These are phyloP conservation scores for Cladophialophora bantiana DNA, from an alignment of 2,329 filamentous ascomycete genomes.

Conservation along the genomic window DNA sequence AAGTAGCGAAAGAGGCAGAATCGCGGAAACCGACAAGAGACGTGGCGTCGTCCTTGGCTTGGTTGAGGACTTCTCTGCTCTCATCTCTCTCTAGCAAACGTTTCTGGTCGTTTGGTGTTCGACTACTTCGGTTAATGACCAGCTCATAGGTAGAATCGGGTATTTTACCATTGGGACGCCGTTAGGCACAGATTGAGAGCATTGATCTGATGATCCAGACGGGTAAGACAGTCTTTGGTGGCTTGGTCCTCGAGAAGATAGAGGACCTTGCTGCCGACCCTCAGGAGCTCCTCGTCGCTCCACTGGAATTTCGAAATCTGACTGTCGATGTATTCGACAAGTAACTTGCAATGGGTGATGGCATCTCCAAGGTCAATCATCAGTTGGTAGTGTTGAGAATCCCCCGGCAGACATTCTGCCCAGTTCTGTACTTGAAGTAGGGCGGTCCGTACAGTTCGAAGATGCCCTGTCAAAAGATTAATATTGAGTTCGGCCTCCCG, in stretches of 20 bases:
- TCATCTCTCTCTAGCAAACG: conserved; percentile 28
- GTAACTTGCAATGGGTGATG: conserved; percentile 34
- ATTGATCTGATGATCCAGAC: conserved; percentile 34
- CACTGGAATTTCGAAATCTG: conserved; percentile 32
- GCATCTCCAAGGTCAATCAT: conserved; percentile 36
- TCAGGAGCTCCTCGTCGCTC: conserved; percentile 25
- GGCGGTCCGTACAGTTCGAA: conserved; percentile 36
- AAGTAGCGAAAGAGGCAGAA: conserved; percentile 30
- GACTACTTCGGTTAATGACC: conserved; percentile 22
- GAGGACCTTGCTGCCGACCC: conserved; percentile 30
- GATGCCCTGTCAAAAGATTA: conserved; percentile 35
- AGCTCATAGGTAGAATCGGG: not conserved
- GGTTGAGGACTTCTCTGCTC: conserved; percentile 34
- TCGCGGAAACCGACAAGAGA: conserved; percentile 37
- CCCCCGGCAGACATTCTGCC: conserved; percentile 27
- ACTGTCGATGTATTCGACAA: conserved; percentile 35
- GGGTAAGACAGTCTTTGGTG: conserved; percentile 30
- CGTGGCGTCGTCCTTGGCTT: conserved; percentile 36
- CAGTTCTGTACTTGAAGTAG: conserved; percentile 37
- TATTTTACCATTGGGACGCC: conserved; percentile 36
- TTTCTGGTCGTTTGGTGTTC: conserved; percentile 33
- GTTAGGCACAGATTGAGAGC: conserved; percentile 39
- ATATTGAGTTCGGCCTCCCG: conserved; percentile 35
- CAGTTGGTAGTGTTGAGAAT: conserved; percentile 34
- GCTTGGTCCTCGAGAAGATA: conserved; percentile 32